Conservation (phyloP, 176 grass and related monocot genomes). For the Juncus inflexus region DNA sequence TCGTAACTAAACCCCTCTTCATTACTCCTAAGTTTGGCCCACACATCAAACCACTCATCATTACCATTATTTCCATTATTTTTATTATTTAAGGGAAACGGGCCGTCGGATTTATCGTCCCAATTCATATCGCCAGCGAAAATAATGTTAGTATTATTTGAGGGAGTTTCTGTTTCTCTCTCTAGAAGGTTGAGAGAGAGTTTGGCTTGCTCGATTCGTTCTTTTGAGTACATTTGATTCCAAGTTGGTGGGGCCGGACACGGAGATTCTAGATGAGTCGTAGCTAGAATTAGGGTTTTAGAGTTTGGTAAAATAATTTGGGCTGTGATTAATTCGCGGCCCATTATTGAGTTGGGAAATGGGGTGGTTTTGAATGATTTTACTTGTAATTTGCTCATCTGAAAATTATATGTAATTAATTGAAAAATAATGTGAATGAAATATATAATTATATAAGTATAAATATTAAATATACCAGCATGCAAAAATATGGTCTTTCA, state of each 20-base stretch:
- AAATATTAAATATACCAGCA: slow-evolving; percentile 54
- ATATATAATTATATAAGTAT: neutral
- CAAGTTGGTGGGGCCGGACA: slow-evolving; percentile 70
- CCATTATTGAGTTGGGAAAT: slow-evolving; percentile 63
- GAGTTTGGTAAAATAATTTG: slow-evolving; percentile 18
- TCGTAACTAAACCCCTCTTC: slow-evolving; percentile 81
- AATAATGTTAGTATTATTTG: slow-evolving; percentile 48
- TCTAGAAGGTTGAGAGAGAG: slow-evolving; percentile 44
- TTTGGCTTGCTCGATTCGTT: slow-evolving; percentile 58
- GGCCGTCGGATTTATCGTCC: slow-evolving; percentile 73
- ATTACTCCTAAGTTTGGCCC: slow-evolving; percentile 53
- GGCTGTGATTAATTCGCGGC: slow-evolving; percentile 55
- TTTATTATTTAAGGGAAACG: slow-evolving; percentile 42
- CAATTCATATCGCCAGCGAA: slow-evolving; percentile 91
- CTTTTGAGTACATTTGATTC: slow-evolving; percentile 82
- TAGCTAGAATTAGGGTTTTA: slow-evolving; percentile 40
- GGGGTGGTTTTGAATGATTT: slow-evolving; percentile 26
- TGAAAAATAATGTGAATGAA: neutral
- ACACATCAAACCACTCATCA: slow-evolving; percentile 60
- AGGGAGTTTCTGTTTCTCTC: neutral
- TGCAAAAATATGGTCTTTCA: slow-evolving; percentile 68
- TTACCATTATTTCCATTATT: neutral
- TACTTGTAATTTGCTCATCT: slow-evolving; percentile 59
- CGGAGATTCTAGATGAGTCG: slow-evolving; percentile 80
- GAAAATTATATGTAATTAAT: slow-evolving; percentile 16